A percentile compares a stretch with the other conserved stretches of the same genome.
Evolutionary conservation across 2,329 filamentous ascomycete species (phyloP).

Genomic region (Pleoardoris graminearum): DNA sequence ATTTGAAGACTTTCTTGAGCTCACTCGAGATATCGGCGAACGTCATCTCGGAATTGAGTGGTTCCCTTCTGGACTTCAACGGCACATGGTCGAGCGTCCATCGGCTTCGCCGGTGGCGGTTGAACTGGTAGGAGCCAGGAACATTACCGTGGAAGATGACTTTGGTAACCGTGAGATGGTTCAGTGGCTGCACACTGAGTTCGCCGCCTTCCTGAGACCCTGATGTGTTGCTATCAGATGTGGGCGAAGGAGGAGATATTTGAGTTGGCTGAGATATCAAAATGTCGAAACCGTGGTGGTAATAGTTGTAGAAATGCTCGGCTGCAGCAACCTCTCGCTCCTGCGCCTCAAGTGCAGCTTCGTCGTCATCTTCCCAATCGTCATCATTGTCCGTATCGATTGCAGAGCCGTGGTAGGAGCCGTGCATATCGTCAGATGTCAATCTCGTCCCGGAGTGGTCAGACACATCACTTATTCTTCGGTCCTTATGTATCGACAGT

Average conservation of each 20-base stretch:
- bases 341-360: constrained; percentile 60
- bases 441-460: constrained; percentile 36
- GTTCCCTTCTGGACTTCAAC: constrained; percentile 47
- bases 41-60: constrained; percentile 71
- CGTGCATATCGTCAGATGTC: constrained; percentile 34
- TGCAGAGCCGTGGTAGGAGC: constrained; percentile 40
- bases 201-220: constrained; percentile 30
- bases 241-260: constrained; percentile 52
- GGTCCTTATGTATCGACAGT: constrained; percentile 75
- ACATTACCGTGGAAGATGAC: constrained; percentile 93
- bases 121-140: constrained; percentile 95
- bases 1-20: constrained; percentile 71
- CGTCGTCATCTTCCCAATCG: constrained; percentile 51
- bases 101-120: constrained; percentile 84
- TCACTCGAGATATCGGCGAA: constrained; percentile 63
- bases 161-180: constrained; percentile 83
- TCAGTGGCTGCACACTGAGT: constrained; percentile 44
- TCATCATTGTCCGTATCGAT: constrained; percentile 47
- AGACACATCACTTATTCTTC: constrained; percentile 41
- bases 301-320: constrained; percentile 94
- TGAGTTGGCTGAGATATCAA: constrained; percentile 76
- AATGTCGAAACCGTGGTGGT: constrained; percentile 91
- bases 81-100: constrained; percentile 70
- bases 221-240: constrained; percentile 58
- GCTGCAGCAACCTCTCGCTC: constrained; percentile 62